Evolutionary conservation across 768 basidiomycete genomes (phyloP).

Genomic region (Rhodotorula graminis): DNA sequence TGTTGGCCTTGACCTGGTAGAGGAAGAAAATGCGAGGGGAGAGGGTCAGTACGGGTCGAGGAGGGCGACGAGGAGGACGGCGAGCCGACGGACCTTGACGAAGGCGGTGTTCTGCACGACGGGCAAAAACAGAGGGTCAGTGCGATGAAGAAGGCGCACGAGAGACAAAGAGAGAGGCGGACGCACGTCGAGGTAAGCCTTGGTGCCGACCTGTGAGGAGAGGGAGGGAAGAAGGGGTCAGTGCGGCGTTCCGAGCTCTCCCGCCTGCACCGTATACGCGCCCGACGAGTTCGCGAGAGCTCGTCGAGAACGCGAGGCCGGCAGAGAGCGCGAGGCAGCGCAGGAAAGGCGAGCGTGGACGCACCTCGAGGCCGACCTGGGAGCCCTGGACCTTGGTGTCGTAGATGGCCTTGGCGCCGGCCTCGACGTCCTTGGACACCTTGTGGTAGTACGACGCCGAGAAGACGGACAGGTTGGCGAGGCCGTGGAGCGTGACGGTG

Average conservation of each 20-base stretch:
- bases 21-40: no score
- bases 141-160: neutral
- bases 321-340: neutral
- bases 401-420: slow-evolving; percentile 91
- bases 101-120: slow-evolving; percentile 60
- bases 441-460: slow-evolving; percentile 98
- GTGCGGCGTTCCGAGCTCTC: neutral
- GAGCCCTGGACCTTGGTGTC: slow-evolving; percentile 84
- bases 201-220: slow-evolving; percentile 64
- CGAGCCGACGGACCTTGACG: slow-evolving; percentile 60
- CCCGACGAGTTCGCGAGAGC: no score
- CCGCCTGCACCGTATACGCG: no score
- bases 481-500: slow-evolving; percentile 85
- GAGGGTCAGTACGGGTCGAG: no score
- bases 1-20: slow-evolving; percentile 64
- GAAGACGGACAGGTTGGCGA: slow-evolving; percentile 90
- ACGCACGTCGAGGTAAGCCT: slow-evolving; percentile 63
- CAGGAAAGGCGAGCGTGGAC: neutral
- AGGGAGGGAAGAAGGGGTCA: slow-evolving; percentile 3
- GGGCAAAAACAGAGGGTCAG: neutral
- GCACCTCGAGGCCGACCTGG: slow-evolving; percentile 71
- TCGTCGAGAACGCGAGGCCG: no score
- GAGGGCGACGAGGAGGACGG: slow-evolving; percentile 53
- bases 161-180: neutral
- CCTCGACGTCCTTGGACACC: slow-evolving; percentile 83